Evolutionary conservation across 768 basidiomycete species (phyloP).

Genomic region (Pleurotus sapidus): DNA sequence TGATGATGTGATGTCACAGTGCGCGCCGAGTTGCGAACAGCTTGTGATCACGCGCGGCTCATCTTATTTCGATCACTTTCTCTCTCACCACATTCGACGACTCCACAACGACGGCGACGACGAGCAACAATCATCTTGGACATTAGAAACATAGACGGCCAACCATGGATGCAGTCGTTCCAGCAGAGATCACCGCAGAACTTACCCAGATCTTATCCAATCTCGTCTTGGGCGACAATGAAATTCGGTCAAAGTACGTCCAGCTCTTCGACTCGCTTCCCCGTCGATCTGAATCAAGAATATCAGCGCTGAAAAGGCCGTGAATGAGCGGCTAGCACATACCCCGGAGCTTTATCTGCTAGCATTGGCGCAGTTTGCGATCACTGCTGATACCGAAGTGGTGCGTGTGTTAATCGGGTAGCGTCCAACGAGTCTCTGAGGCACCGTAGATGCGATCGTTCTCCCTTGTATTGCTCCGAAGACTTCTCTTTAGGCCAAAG

Average conservation of each 20-base stretch:
- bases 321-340: conserved; percentile 75
- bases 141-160: too few species aligned
- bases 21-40: too few species aligned
- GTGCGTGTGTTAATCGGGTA: conserved; percentile 37
- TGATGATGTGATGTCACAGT: too few species aligned
- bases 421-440: neutral
- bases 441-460: conserved; percentile 74
- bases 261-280: conserved; percentile 5
- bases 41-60: too few species aligned
- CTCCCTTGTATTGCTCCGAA: conserved; percentile 75
- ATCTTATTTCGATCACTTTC: too few species aligned
- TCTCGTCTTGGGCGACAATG: conserved; percentile 81
- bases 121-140: too few species aligned
- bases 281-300: neutral
- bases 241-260: conserved; percentile 67
- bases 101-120: too few species aligned
- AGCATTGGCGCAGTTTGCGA: conserved; percentile 76
- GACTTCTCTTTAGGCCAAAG: conserved; percentile 69
- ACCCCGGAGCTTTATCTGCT: conserved; percentile 79
- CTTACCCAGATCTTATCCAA: conserved; percentile 84
- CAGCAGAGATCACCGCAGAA: conserved; percentile 70
- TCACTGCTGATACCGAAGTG: conserved; percentile 75
- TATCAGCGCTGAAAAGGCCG: conserved; percentile 70
- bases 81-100: too few species aligned
- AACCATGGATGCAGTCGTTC: conserved; percentile 46